Evolutionary conservation across 805 yeast genomes (phyloP), one percentile per base, ranked within the genome.

Genomic region (Kazachstania bromeliacearum): DNA sequence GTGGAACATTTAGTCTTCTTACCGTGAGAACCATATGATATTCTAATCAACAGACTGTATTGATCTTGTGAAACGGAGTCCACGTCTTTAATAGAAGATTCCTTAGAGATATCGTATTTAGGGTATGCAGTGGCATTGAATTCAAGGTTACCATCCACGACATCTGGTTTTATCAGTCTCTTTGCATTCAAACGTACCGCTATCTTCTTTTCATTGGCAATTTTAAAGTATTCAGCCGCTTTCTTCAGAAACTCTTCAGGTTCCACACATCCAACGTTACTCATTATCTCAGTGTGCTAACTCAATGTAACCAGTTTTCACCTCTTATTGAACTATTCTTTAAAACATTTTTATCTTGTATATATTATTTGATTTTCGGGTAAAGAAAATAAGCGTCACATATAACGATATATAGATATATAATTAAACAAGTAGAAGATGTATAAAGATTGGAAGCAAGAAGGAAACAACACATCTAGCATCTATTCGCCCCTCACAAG

Each of bases 31-130:
- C 55, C 55, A 33, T 48, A 52, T 4, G 53, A 40, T 35, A 82
- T 72, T 55, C 95, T 71, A 44, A 87, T 68, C 31, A 87, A 60
- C 2, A 87, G 62, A 5, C 84, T 72, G 48, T 76, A 83, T 31
- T 68, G 59, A 26, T 56, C 51, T 9, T 51, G 47, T 14, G 51
- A 49, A 54, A 62, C 38, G 30, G 35, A 30, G 6, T 36, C 44
- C 7, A 37, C 38, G 2, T 31, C 22, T 6, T 37, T 25, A 12
- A 38, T 32, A 4, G 55, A 34, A 2, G 50, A 37, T 29, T 48
- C 47, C 33, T 39, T 42, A 1, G 63, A 58, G 5, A 58, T 47
- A 45, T 55, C 61, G 34, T 36, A 53, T 6, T 40, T 39, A 10
- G 62, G 55, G 13, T 63, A 46, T 40, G 66, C 64, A 16, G 68